Conservation (phyloP, 176 grass and related monocot species). For the Eragrostis curvula region DNA sequence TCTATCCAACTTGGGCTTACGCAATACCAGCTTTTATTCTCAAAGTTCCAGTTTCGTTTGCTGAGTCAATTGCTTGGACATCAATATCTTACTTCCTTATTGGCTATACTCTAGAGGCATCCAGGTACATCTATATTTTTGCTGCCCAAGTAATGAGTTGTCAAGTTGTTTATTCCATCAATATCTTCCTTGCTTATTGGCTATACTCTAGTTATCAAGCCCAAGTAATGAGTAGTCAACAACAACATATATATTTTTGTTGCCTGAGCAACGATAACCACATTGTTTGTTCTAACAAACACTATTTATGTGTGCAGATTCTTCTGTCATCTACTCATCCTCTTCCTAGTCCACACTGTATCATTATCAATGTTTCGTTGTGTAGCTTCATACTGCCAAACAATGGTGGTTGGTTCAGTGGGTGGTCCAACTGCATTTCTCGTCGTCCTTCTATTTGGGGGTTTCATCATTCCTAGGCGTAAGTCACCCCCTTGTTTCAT, state of each 20-base stretch:
- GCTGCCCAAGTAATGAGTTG: too few relatives aligned
- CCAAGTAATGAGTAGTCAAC: too few relatives aligned
- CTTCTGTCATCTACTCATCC: constrained; percentile 66
- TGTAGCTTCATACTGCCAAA: constrained; percentile 66
- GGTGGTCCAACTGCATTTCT: constrained; percentile 32
- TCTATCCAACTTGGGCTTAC: constrained; percentile 94
- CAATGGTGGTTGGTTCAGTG: constrained; percentile 44
- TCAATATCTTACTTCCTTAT: constrained; percentile 86
- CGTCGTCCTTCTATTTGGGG: constrained; percentile 60
- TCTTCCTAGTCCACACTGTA: constrained; percentile 60
- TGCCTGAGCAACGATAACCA: too few relatives aligned
- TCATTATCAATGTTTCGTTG: constrained; percentile 69
- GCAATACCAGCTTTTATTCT: constrained; percentile 68
- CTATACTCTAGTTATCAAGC: too few relatives aligned
- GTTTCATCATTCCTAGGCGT: constrained; percentile 76
- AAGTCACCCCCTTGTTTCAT: constrained; percentile 38
- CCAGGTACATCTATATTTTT: constrained; percentile 56
- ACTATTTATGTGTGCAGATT: constrained; percentile 46
- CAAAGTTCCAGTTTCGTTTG: constrained; percentile 75
- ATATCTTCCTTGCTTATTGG: too few relatives aligned
- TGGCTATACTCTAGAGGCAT: constrained; percentile 70
- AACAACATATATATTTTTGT: too few relatives aligned
- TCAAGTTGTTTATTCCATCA: too few relatives aligned
- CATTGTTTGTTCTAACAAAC: constrained; percentile 23
- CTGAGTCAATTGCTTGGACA: constrained; percentile 73